Evolutionary conservation across 305 asterid species (phyloP), one percentile per base, ranked within the genome.

Genomic region (Rubia tinctorum): DNA sequence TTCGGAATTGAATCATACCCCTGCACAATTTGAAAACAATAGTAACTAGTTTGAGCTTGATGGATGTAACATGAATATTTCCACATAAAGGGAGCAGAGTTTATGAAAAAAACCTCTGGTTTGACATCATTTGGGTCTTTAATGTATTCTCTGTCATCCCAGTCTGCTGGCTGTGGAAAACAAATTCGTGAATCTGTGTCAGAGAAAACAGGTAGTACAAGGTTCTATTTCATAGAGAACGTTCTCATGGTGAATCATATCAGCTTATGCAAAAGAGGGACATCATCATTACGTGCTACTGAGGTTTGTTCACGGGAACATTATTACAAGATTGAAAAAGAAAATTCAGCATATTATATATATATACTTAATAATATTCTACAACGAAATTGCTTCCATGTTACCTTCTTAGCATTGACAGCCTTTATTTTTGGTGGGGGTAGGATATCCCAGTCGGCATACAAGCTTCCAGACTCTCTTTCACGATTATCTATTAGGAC

Each of bases 401-500:
- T 5, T 55, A 93, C 98, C 98, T 88, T 93, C 84, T 89, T 93
- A 37, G 97, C 97, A 69, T 85, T 76, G 62, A 85, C 84, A 15
- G 79, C 96, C 83, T 91, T 93, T 72, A 93, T 86, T 79, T 89
- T 93, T 66, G 92, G 96, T 5, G 98, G 97, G 66, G 98, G 98
- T 49, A 93, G 86, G 73, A 93, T 93, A 79, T 93, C 97, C 98
- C 98, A 93, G 82, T 93, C 98, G 12, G 95, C 86, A 79, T 93
- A 91, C 91, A 93, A 83, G 91, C 96, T 93, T 82, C 98, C 98
- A 18, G 98, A 88, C 73, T 93, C 98, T 81, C 96, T 89, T 85
- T 91, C 98, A 63, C 98, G 90, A 10, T 94, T 94, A 84, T 93
- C 98, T 61, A 93, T 79, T 77, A 86, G 82, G 80, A 93, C 56